A percentile compares a stretch with the other conserved stretches of the same genome.
These are phyloP conservation scores for Neofusicoccum parvum DNA, from an alignment of 2,329 filamentous ascomycete genomes.

Conservation along the genomic window DNA sequence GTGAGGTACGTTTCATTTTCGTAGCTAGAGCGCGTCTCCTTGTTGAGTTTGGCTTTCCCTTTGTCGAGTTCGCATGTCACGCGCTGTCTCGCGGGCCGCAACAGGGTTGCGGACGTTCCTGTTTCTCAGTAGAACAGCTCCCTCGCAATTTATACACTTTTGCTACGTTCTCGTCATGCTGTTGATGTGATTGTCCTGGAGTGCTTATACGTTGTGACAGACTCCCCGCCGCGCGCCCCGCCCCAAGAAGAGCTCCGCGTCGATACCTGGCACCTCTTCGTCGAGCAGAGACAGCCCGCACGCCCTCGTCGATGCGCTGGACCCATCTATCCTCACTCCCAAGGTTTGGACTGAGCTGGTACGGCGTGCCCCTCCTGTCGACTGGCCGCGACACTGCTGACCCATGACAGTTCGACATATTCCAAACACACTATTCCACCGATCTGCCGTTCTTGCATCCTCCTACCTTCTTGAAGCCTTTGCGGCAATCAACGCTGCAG, in stretches of 20 bases:
- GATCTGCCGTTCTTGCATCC: conserved; percentile 73
- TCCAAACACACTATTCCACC: conserved; percentile 70
- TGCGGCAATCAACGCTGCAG: conserved; percentile 34
- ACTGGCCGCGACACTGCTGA: conserved; percentile 26
- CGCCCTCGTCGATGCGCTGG: conserved; percentile 59
- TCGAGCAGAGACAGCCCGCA: conserved; percentile 49
- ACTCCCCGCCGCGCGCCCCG: conserved; percentile 23
- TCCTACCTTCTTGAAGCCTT: conserved; percentile 59
- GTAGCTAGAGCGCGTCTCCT: conserved; percentile 1
- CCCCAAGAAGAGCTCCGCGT: conserved; percentile 43
- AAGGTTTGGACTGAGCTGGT: conserved; percentile 66
- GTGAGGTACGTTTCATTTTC: conserved; percentile 20
- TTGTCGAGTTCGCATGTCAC: not conserved
- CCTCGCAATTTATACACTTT: conserved; percentile 19
- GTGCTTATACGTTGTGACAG: conserved; percentile 19
- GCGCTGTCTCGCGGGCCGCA: not conserved
- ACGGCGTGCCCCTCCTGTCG: not conserved
- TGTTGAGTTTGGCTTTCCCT: not conserved
- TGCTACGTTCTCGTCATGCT: conserved; percentile 11
- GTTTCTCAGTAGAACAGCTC: conserved; percentile 16
- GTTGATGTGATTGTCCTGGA: conserved; percentile 11
- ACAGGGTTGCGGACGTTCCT: conserved; percentile 9
- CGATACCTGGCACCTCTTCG: conserved; percentile 37
- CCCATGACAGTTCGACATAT: conserved; percentile 59
- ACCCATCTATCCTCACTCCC: conserved; percentile 63